phyloP scores from a whole-genome alignment of 148 eudicot genomes.

The Tetragonia tetragonoides region DNA sequence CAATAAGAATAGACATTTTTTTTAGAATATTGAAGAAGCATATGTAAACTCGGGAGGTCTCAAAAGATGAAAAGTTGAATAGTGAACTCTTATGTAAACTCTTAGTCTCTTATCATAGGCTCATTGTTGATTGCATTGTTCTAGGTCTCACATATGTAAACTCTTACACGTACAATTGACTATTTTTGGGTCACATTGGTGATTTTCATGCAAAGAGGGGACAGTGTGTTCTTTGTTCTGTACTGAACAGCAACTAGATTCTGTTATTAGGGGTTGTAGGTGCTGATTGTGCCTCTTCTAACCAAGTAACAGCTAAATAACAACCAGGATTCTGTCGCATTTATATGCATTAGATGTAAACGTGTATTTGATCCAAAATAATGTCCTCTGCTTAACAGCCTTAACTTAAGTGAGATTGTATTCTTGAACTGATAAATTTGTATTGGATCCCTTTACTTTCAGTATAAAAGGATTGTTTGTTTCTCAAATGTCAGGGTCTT shows the following conservation, averaged over 20 bases:
- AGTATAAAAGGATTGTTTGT: constrained; percentile 6
- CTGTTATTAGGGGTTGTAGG: neutral
- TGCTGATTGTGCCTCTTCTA: neutral
- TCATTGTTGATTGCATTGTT: too few relatives aligned
- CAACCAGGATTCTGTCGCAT: neutral
- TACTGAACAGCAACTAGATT: neutral
- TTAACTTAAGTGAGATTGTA: neutral
- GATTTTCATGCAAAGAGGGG: too few relatives aligned
- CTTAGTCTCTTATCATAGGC: too few relatives aligned
- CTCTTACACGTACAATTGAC: too few relatives aligned
- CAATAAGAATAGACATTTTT: too few relatives aligned
- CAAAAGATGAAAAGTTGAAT: too few relatives aligned
- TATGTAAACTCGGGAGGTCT: too few relatives aligned
- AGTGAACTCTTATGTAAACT: too few relatives aligned
- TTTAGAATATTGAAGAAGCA: too few relatives aligned
- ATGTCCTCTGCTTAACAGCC: neutral
- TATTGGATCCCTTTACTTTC: neutral
- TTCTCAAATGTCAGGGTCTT: constrained; percentile 67
- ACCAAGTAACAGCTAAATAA: neutral
- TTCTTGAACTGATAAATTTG: constrained; percentile 1
- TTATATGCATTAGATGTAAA: neutral
- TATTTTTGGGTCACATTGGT: too few relatives aligned
- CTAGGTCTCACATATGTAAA: too few relatives aligned
- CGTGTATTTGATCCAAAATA: neutral
- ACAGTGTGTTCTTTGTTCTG: neutral